Evolutionary conservation across 805 yeast species (phyloP), one percentile per base, ranked within the genome.

Genomic region (Nakazawaea molendinolei): DNA sequence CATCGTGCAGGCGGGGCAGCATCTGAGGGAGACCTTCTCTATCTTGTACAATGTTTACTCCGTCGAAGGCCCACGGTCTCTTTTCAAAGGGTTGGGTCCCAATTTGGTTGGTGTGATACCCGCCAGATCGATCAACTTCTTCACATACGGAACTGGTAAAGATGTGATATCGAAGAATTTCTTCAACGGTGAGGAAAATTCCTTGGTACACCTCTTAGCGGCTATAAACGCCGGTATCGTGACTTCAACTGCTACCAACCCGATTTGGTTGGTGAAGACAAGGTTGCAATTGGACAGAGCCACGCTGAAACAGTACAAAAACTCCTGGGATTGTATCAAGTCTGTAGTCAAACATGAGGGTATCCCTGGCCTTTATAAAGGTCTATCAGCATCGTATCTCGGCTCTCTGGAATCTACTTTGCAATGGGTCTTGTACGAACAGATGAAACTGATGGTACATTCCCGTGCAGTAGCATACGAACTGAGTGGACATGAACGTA

Each of bases 51-150:
- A 70, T 32, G 82, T 92, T 14, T 82, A 85, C 55, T 57, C 57
- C 22, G 62, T 63, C 17, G 99, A 92, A 59, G 99, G 99, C 1
- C 64, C 79, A 20, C 65, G 83, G 28, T 90, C 97, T 4, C 64
- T 92, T 31, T 92, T 92, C 60, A 84, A 85, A 60, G 99, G 99
- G 9, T 63, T 92, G 34, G 98, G 98, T 0, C 98, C 99, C 8
- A 92, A 90, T 50, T 66, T 92, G 47, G 94, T 90, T 13, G 99
- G 99, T 36, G 97, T 92, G 12, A 90, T 92, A 28, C 99, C 99
- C 0, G 97, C 99, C 1, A 71, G 99, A 56, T 83, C 96, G 20
- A 94, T 92, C 45, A 92, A 92, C 58, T 92, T 92, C 56, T 89
- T 89, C 67, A 86, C 97, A 0, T 92, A 92, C 56, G 95, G 97